phyloP scores from a whole-genome alignment of 176 grass and related monocot species.

The Pontederia crassipes region DNA sequence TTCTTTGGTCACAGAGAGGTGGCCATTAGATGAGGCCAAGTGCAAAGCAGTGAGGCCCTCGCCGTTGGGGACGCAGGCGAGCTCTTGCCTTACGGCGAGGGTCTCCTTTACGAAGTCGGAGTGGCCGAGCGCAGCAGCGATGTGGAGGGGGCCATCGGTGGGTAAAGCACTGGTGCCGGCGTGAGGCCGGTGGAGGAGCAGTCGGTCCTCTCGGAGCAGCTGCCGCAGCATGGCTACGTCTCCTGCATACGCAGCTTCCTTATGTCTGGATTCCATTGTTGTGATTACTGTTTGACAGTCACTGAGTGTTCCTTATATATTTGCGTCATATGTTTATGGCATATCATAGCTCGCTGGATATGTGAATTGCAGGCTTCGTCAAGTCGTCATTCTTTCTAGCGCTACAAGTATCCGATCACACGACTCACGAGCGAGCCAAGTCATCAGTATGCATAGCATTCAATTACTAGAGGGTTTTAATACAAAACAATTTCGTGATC shows the following conservation, averaged over 20 bases:
- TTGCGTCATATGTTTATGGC: too few species aligned
- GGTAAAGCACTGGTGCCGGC: not conserved
- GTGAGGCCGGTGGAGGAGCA: constrained; percentile 5
- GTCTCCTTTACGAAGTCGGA: constrained; percentile 5
- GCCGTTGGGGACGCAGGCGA: not conserved
- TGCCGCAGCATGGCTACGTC: constrained; percentile 6
- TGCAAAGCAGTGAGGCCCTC: constrained; percentile 17
- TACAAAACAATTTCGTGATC: too few species aligned
- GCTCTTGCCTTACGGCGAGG: not conserved
- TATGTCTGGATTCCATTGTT: not conserved
- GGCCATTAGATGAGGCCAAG: constrained; percentile 11
- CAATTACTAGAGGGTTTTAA: too few species aligned
- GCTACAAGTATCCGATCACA: too few species aligned
- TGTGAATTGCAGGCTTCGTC: too few species aligned
- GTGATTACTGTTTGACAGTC: too few species aligned
- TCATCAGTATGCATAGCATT: too few species aligned
- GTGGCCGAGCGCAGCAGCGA: constrained; percentile 10
- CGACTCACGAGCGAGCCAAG: too few species aligned
- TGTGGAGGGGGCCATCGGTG: constrained; percentile 16
- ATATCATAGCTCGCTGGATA: too few species aligned
- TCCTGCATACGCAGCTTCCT: constrained; percentile 10
- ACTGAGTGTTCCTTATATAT: too few species aligned
- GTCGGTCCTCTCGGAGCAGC: constrained; percentile 11
- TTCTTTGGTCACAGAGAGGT: constrained; percentile 7
- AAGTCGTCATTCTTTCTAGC: too few species aligned